These are phyloP conservation scores for Fusarium sp. DNA, from an alignment of 2,329 filamentous ascomycete genomes.

Conservation along the genomic window DNA sequence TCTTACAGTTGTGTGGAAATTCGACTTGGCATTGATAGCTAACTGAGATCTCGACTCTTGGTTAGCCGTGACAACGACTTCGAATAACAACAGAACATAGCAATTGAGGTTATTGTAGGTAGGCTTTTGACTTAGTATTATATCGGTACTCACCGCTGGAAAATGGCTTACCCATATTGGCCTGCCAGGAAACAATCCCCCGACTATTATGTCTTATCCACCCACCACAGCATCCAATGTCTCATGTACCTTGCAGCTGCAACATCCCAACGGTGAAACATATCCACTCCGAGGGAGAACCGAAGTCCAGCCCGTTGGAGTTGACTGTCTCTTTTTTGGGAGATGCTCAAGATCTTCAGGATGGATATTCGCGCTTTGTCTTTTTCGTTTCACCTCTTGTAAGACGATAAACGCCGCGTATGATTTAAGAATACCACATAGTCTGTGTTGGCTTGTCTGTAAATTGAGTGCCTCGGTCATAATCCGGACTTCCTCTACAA, in stretches of 20 bases:
- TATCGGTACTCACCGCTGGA: background rate
- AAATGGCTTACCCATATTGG: background rate
- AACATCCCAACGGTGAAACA: conserved; percentile 32
- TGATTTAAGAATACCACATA: background rate
- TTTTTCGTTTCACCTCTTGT: conserved; percentile 13
- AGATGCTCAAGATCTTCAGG: conserved; percentile 1
- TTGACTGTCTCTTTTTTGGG: conserved; percentile 6
- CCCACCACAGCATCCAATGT: conserved; percentile 12
- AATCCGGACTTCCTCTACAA: no score
- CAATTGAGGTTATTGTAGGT: background rate
- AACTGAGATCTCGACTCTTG: background rate
- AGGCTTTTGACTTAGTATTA: background rate
- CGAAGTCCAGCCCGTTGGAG: conserved; percentile 10
- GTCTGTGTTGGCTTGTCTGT: background rate
- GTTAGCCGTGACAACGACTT: background rate
- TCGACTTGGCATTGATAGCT: no score
- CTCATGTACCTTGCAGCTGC: conserved; percentile 42
- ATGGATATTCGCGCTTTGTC: conserved; percentile 7
- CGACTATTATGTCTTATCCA: background rate
- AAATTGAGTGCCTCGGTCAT: no score
- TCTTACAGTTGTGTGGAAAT: no score
- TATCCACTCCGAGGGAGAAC: conserved; percentile 24
- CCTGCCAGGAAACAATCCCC: background rate
- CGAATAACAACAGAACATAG: background rate
- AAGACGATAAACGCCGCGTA: background rate